Evolutionary conservation across 371 early-diverging fungal species (phyloP).

Genomic region (Dichotomocladium elegans): DNA sequence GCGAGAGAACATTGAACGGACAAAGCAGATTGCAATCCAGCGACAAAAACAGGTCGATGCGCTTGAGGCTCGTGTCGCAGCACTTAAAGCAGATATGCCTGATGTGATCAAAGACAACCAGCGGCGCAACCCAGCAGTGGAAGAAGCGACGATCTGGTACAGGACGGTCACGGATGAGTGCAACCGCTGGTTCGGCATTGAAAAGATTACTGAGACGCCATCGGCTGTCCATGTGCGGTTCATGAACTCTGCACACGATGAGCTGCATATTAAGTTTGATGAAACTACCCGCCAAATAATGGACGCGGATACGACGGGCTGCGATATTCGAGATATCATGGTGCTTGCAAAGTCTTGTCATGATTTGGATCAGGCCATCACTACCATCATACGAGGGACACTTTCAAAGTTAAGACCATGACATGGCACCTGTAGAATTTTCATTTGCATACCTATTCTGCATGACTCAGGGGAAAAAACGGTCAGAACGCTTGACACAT

Average conservation of each 20-base stretch:
- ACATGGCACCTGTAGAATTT: too few relatives aligned
- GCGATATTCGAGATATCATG: too few relatives aligned
- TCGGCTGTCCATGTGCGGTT: neutral
- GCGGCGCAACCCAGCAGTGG: neutral
- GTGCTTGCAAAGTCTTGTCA: too few relatives aligned
- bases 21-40: neutral
- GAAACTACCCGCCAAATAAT: neutral
- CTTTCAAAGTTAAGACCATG: too few relatives aligned
- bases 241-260: neutral
- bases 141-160: constrained; percentile 2
- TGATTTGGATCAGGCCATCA: too few relatives aligned
- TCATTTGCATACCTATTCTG: too few relatives aligned
- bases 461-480: too few relatives aligned
- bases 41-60: neutral
- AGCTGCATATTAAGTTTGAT: neutral
- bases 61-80: neutral
- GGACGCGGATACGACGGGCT: too few relatives aligned
- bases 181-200: neutral
- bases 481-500: too few relatives aligned
- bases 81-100: neutral
- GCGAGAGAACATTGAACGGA: neutral
- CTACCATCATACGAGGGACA: too few relatives aligned
- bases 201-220: neutral
- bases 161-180: neutral
- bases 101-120: neutral